A percentile compares a stretch with the other conserved stretches of the same genome.
Conservation (phyloP, 805 yeast genomes). For the Nakazawaea populi region DNA sequence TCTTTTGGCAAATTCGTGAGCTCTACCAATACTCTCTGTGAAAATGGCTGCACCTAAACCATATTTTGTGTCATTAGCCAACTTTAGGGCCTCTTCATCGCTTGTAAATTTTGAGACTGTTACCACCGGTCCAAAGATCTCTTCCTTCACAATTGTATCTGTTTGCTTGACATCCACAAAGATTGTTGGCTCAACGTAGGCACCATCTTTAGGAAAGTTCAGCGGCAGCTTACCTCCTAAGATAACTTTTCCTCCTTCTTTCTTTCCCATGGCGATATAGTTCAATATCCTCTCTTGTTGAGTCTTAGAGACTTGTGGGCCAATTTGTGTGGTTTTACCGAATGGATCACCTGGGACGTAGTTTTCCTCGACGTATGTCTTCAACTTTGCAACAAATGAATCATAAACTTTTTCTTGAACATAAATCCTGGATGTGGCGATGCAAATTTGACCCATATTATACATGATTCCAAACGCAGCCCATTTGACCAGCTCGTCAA, state of each 20-base stretch:
- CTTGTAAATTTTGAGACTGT: constrained; percentile 60
- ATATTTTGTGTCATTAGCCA: constrained; percentile 64
- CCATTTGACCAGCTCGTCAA: constrained; percentile 48
- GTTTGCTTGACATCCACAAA: constrained; percentile 63
- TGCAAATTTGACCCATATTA: constrained; percentile 44
- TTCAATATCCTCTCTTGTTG: constrained; percentile 65
- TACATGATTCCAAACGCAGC: constrained; percentile 39
- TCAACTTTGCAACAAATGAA: constrained; percentile 32
- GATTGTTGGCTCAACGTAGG: constrained; percentile 64
- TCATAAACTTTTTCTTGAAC: constrained; percentile 38
- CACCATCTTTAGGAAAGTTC: constrained; percentile 47
- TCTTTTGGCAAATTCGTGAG: constrained; percentile 54
- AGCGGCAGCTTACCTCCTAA: constrained; percentile 62
- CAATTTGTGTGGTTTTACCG: constrained; percentile 59
- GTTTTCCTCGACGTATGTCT: constrained; percentile 29
- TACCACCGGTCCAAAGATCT: constrained; percentile 79
- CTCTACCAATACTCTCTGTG: constrained; percentile 55
- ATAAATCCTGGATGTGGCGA: constrained; percentile 40
- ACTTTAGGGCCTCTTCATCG: constrained; percentile 55
- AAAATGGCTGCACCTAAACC: constrained; percentile 81
- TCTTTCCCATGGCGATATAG: constrained; percentile 59
- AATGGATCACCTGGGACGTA: constrained; percentile 65
- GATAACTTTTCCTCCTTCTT: constrained; percentile 63
- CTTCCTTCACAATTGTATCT: constrained; percentile 62
- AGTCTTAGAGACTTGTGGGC: constrained; percentile 64